phyloP scores from a whole-genome alignment of 2,329 filamentous ascomycete genomes.

The Diaporthe sp. region DNA sequence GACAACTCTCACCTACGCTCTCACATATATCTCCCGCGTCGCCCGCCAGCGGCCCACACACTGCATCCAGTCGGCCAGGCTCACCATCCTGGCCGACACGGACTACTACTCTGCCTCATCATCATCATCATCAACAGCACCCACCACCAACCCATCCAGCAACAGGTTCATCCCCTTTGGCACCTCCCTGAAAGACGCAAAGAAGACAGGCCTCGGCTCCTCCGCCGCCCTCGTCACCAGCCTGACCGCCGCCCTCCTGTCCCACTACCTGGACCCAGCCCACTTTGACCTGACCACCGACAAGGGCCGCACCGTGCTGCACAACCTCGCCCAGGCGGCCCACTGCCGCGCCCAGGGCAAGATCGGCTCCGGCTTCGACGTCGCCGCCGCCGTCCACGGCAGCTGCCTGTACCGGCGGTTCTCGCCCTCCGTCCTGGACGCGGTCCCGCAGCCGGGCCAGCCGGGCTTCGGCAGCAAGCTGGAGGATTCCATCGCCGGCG shows the following conservation, averaged over 20 bases:
- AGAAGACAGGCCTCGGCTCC: constrained; percentile 96
- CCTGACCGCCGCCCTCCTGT: constrained; percentile 80
- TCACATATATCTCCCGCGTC: constrained; percentile 78
- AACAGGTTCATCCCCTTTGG: constrained; percentile 81
- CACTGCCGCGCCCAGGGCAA: constrained; percentile 98
- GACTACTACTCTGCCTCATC: constrained; percentile 90
- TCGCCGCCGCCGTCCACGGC: constrained; percentile 92
- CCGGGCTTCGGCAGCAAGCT: constrained; percentile 75
- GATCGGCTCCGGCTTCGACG: constrained; percentile 94
- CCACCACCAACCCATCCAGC: constrained; percentile 38
- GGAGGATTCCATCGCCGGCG: constrained; percentile 71
- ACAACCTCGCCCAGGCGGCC: constrained; percentile 93
- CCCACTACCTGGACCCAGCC: constrained; percentile 74
- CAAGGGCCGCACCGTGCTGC: constrained; percentile 70
- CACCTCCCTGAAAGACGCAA: constrained; percentile 78
- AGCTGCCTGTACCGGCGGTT: constrained; percentile 94
- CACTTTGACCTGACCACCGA: constrained; percentile 68
- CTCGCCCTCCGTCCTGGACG: constrained; percentile 78
- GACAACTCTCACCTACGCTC: constrained; percentile 86
- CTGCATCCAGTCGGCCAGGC: constrained; percentile 73
- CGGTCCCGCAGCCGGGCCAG: constrained; percentile 73
- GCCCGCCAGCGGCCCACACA: constrained; percentile 49
- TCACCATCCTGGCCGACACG: constrained; percentile 93
- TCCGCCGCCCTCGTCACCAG: constrained; percentile 94
- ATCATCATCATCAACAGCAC: constrained; percentile 40